A percentile compares a stretch with the other conserved stretches of the same genome.
Evolutionary conservation across 257 asterid genomes (phyloP).

Genomic region (Thymus mandschuricus): DNA sequence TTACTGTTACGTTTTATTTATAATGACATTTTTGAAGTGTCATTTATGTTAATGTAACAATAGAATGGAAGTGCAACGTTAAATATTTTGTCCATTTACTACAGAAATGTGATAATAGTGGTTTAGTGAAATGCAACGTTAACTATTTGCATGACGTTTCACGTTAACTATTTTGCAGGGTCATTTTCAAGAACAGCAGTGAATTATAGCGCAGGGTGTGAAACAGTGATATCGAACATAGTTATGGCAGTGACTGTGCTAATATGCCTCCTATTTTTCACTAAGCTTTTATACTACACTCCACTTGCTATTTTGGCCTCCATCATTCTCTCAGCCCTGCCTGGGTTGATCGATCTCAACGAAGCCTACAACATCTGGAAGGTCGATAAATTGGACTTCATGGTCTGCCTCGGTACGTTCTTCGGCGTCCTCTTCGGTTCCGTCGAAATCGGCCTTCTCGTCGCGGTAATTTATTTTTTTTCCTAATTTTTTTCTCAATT

Average conservation of each 20-base stretch:
- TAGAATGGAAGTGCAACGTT: too few relatives aligned
- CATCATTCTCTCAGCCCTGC: slow-evolving; percentile 77
- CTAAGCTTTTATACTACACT: slow-evolving; percentile 67
- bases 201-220: slow-evolving; percentile 80
- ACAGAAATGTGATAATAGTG: too few relatives aligned
- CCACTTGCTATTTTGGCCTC: slow-evolving; percentile 79
- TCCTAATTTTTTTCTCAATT: not conserved
- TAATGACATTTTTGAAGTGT: too few relatives aligned
- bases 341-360: slow-evolving; percentile 65
- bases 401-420: slow-evolving; percentile 66
- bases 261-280: slow-evolving; percentile 58
- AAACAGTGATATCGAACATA: slow-evolving; percentile 73
- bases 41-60: too few relatives aligned
- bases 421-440: slow-evolving; percentile 74
- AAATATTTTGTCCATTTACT: too few relatives aligned
- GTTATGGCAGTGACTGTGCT: slow-evolving; percentile 75
- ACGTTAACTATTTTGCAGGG: slow-evolving; percentile 37
- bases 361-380: slow-evolving; percentile 64
- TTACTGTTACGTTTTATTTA: too few relatives aligned
- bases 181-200: slow-evolving; percentile 90
- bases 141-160: too few relatives aligned
- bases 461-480: slow-evolving; percentile 53
- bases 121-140: too few relatives aligned
- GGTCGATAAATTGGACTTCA: slow-evolving; percentile 75
- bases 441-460: slow-evolving; percentile 75